Evolutionary conservation across 2,329 filamentous ascomycete species (phyloP), one percentile per base, ranked within the genome.

Genomic region (Orbilia ellipsospora): DNA sequence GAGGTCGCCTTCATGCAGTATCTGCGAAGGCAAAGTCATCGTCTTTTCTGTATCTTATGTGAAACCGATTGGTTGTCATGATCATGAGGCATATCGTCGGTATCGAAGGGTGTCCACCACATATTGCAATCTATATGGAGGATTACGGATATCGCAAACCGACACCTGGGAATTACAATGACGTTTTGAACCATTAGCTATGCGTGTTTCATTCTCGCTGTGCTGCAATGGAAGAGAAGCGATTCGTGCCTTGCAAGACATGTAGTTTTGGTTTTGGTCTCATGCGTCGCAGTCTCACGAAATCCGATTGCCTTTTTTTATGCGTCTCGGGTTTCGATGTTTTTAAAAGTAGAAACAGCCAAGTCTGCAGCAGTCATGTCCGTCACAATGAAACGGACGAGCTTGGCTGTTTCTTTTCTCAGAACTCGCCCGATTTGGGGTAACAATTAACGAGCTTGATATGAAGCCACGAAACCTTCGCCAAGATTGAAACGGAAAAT

Each of bases 331-430:
- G n/a, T 40, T 57, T 42, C 8, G 18, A 8, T 10, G 7, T 36
- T 57, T 57, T 45, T 63, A 57, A 70, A 70, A 70, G 59, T 70
- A 70, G 59, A 70, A 70, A 63, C 51, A 60, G n/a, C n/a, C n/a
- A n/a, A n/a, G n/a, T n/a, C n/a, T n/a, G n/a, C n/a, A n/a, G n/a
- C n/a, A n/a, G 28, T 12, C 15, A 26, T 26, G 40, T 48, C 54
- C 26, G 45, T 51, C 66, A 63, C 26, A 10, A 51, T 59, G 51
- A 63, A 70, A 56, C 57, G 26, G 57, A 16, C 31, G 31, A 63
- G 57, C 66, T 70, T 70, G 48, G 66, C 57, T 16, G 50, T 36
- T 36, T 36, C 31, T 10, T 36, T 36, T 36, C 31, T 36, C 31
- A 36, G 31, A 36, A 36, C 54, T 56, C 54, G 31, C 31, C 28